phyloP scores from a whole-genome alignment of 2,329 filamentous ascomycete genomes.

The Trichoderma citrinoviride region DNA sequence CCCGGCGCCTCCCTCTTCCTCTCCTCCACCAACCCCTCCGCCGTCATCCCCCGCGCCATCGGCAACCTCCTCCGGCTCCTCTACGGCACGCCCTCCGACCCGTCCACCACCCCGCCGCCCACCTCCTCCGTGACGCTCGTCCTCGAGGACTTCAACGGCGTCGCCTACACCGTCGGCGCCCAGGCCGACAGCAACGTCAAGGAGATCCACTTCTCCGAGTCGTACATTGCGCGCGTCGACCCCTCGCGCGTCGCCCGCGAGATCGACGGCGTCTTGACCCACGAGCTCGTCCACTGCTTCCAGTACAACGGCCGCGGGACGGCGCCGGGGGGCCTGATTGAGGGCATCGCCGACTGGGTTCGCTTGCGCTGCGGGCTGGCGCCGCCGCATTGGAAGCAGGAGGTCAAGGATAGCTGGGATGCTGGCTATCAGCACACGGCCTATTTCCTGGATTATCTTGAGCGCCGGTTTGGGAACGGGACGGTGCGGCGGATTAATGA shows the following conservation, averaged over 20 bases:
- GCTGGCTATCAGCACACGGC: constrained; percentile 86
- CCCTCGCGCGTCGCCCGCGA: constrained; percentile 52
- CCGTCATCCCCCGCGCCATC: constrained; percentile 62
- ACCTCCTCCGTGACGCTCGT: constrained; percentile 85
- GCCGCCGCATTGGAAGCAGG: constrained; percentile 79
- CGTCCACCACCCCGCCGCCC: constrained; percentile 48
- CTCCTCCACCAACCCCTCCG: constrained; percentile 58
- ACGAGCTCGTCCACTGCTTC: constrained; percentile 94
- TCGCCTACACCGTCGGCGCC: constrained; percentile 82
- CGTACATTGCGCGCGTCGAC: constrained; percentile 62
- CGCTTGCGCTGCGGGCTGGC: constrained; percentile 68
- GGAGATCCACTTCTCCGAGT: constrained; percentile 82
- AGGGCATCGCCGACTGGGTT: constrained; percentile 93
- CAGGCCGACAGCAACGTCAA: constrained; percentile 85
- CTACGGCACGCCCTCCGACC: constrained; percentile 54
- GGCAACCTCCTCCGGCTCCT: constrained; percentile 68
- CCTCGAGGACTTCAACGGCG: constrained; percentile 73
- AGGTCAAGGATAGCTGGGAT: constrained; percentile 68
- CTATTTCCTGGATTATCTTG: constrained; percentile 86
- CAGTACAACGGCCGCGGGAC: constrained; percentile 67
- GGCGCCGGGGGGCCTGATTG: constrained; percentile 74
- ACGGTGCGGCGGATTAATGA: constrained; percentile 65
- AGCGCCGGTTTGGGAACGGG: constrained; percentile 60
- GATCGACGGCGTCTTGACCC: constrained; percentile 78
- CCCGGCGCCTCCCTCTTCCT: constrained; percentile 67